Percentiles rank a stretch among this genome's conserved stretches.
These are phyloP conservation scores for Phylloporus arenicola DNA, from an alignment of 768 basidiomycete species.

Conservation along the genomic window DNA sequence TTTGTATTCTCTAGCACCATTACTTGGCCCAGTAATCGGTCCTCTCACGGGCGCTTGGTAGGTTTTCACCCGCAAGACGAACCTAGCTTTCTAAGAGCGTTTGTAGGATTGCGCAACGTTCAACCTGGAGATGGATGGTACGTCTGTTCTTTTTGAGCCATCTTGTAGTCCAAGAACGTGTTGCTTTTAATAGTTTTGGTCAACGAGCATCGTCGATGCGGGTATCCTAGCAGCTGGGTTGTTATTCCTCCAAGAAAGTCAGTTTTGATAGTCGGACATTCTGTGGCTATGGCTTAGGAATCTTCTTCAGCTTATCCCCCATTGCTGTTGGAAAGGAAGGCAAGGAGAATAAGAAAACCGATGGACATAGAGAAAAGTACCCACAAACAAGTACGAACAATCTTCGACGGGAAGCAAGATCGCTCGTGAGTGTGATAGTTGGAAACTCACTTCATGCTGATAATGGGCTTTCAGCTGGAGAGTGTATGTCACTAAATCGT, in stretches of 20 bases:
- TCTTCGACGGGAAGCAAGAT: conserved; percentile 38
- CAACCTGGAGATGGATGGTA: conserved; percentile 72
- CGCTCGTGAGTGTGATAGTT: conserved; percentile 37
- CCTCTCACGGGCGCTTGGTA: conserved; percentile 60
- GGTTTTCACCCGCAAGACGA: conserved; percentile 1
- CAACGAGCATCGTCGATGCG: conserved; percentile 54
- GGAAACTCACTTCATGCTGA: neutral
- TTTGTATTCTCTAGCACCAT: conserved; percentile 58
- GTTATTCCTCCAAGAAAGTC: conserved; percentile 60
- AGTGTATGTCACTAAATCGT: conserved; percentile 44
- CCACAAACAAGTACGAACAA: conserved; percentile 38
- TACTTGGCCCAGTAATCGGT: conserved; percentile 61
- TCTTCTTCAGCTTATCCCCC: conserved; percentile 23
- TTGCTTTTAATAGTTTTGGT: conserved; percentile 48
- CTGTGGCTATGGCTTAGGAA: conserved; percentile 12
- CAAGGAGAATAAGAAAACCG: conserved; percentile 37
- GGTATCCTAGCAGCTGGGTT: conserved; percentile 51
- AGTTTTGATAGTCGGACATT: conserved; percentile 11
- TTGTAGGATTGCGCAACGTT: conserved; percentile 47
- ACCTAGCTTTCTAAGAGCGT: neutral
- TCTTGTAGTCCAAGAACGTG: neutral
- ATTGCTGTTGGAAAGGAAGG: conserved; percentile 45
- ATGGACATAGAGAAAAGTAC: conserved; percentile 46
- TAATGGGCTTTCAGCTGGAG: conserved; percentile 39
- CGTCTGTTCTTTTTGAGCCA: conserved; percentile 12